Evolutionary conservation across 2,329 filamentous ascomycete genomes (phyloP), one percentile per base, ranked within the genome.

Genomic region (Exophiala xenobiotica): DNA sequence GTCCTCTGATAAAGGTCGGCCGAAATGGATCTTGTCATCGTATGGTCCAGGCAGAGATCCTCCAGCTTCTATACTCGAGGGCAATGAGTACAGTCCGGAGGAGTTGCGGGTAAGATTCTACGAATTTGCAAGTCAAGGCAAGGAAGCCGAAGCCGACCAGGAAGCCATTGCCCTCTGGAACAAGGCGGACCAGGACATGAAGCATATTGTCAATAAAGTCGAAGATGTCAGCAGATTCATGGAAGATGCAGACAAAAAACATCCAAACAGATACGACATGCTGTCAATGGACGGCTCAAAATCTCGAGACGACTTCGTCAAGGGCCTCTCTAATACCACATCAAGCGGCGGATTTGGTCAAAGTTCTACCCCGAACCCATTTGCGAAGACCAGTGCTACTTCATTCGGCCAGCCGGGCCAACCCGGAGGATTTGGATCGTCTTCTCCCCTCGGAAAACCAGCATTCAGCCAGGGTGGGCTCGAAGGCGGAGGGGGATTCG

Each of bases 21-120:
- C 92, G 14, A 73, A 81, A 75, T 97, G 91, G 87, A 85, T 93
- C 3, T 78, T 96, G 19, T 96, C 91, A 1, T 80, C 86, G 18
- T 97, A 96, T 68, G 88, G 85, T 0, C 90, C 91, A 0, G 87
- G 86, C 3, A 79, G 76, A 62, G 81, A 90, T 61, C 82, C 87
- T 1, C 91, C 91, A 0, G 82, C 82, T 14, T 90, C 96, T 69
- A 77, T 96, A 1, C 91, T 96, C 63, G 90, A 90, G 46, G 90
- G 90, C 1, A 80, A 90, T 14, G 92, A 97, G 68, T 86, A 90
- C 67, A 95, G 90, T 64, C 86, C 87, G 33, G 92, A 97, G 68
- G 92, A 97, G 70, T 80, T 95, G 66, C 81, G 90, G 43, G 66
- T 91, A 22, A 72, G 75, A 18, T 85, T 90, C 65, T 91, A 92